A percentile compares a stretch with the other conserved stretches of the same genome.
These are phyloP conservation scores for Nothophaeocryptopus gaeumannii DNA, from an alignment of 2,329 filamentous ascomycete genomes.

Conservation along the genomic window DNA sequence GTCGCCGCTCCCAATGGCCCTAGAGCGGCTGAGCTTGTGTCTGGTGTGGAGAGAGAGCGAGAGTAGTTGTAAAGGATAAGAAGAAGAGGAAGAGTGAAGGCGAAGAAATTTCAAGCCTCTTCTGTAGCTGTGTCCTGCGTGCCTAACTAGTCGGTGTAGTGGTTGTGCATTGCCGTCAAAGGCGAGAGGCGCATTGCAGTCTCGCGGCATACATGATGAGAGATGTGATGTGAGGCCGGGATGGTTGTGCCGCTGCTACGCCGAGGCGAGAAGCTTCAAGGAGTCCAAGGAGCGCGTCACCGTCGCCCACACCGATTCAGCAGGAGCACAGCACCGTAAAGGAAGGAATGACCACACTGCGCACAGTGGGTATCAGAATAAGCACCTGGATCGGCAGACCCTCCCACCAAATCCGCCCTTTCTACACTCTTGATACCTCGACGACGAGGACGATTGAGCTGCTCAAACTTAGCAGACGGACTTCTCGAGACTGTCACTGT, in stretches of 20 bases:
- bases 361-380: too few species aligned
- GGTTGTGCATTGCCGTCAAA: constrained; percentile 6
- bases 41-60: background rate
- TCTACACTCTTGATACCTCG: too few species aligned
- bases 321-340: too few species aligned
- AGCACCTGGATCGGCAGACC: too few species aligned
- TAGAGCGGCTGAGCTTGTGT: constrained; percentile 16
- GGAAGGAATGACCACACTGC: too few species aligned
- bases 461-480: too few species aligned
- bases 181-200: constrained; percentile 5
- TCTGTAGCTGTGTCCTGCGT: constrained; percentile 2
- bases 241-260: background rate
- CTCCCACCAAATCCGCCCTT: too few species aligned
- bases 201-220: constrained; percentile 10
- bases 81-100: constrained; percentile 7
- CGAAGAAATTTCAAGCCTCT: constrained; percentile 16
- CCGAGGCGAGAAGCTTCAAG: too few species aligned
- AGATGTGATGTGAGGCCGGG: constrained; percentile 2
- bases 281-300: background rate
- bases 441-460: too few species aligned
- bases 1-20: constrained; percentile 34
- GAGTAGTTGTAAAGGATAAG: background rate
- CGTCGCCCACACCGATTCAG: too few species aligned
- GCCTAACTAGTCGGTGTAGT: too few species aligned
- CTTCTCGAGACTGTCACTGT: too few species aligned